Percentiles rank a stretch among this genome's conserved stretches.
Evolutionary conservation across 2,329 filamentous ascomycete genomes (phyloP).

Genomic region (Lasiodiplodia sp.): DNA sequence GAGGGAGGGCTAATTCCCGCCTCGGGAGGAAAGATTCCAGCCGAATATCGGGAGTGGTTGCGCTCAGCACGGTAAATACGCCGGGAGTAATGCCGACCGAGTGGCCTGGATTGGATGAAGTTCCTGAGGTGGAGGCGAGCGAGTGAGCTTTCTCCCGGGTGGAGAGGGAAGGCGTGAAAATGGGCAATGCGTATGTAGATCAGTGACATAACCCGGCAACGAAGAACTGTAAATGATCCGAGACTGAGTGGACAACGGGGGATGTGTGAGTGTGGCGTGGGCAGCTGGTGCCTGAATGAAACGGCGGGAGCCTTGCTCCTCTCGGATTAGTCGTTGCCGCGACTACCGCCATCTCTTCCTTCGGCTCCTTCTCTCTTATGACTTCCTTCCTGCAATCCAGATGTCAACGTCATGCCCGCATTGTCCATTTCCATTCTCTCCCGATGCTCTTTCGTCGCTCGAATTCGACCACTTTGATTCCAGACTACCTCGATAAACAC

Average conservation of each 20-base stretch:
- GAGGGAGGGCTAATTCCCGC: too few relatives aligned
- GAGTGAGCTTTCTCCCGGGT: neutral
- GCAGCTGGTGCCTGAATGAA: neutral
- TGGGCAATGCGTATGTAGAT: neutral
- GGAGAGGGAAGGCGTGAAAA: neutral
- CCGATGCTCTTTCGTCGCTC: neutral
- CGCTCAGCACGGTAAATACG: neutral
- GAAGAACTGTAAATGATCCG: too few relatives aligned
- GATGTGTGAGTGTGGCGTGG: neutral
- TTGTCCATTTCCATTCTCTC: neutral
- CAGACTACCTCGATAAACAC: neutral
- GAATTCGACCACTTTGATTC: neutral
- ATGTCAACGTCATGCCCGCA: neutral
- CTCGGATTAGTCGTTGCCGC: neutral
- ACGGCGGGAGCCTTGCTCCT: neutral
- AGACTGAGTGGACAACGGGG: too few relatives aligned
- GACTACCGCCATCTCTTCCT: neutral
- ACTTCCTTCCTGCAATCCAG: neutral
- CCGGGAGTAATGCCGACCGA: neutral
- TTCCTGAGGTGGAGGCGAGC: neutral
- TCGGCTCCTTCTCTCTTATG: neutral
- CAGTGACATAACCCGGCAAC: too few relatives aligned
- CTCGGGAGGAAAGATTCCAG: neutral
- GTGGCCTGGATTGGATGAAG: neutral
- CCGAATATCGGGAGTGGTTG: neutral